Evolutionary conservation across 1,284 basidiomycete genomes (phyloP).

Genomic region (Microbotryum violaceum): DNA sequence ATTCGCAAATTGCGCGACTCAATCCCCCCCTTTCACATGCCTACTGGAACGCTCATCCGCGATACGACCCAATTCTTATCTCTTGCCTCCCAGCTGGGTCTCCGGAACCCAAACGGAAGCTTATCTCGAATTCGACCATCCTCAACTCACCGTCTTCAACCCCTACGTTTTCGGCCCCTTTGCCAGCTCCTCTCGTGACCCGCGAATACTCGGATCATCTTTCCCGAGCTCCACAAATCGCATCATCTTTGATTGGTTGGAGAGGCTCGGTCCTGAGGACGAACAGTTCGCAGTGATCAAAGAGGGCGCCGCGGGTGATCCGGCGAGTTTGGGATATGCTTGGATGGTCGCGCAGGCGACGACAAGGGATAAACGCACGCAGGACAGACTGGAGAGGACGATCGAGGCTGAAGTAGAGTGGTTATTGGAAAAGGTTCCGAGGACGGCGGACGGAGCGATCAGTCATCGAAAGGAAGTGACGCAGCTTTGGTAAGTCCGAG

Average conservation of each 20-base stretch:
- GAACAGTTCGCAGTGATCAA: slow-evolving; percentile 15
- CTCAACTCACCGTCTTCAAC: slow-evolving; percentile 56
- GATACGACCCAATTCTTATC: too few species aligned
- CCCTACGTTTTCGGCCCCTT: slow-evolving; percentile 28
- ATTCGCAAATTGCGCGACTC: too few species aligned
- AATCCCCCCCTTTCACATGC: too few species aligned
- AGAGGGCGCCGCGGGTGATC: slow-evolving; percentile 27
- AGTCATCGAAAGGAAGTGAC: slow-evolving; percentile 29
- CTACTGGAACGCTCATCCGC: too few species aligned
- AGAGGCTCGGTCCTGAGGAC: slow-evolving; percentile 4
- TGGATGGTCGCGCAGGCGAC: slow-evolving; percentile 22
- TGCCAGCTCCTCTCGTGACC: slow-evolving; percentile 6
- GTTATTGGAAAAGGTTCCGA: slow-evolving; percentile 55
- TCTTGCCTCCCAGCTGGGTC: slow-evolving; percentile 56
- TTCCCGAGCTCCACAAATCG: slow-evolving; percentile 5
- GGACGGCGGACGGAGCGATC: slow-evolving; percentile 39
- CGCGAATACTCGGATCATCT: background rate
- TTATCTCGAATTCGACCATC: slow-evolving; percentile 59
- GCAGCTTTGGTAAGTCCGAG: slow-evolving; percentile 33
- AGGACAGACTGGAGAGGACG: too few species aligned
- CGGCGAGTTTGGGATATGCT: slow-evolving; percentile 21
- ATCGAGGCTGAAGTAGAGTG: slow-evolving; percentile 57
- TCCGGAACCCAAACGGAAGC: slow-evolving; percentile 65
- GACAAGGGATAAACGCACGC: too few species aligned
- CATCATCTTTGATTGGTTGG: slow-evolving; percentile 21